Percentiles rank a stretch among this genome's conserved stretches.
These are phyloP conservation scores for Cutaneotrichosporon cutaneum DNA, from an alignment of 1,284 basidiomycete genomes.

Conservation along the genomic window DNA sequence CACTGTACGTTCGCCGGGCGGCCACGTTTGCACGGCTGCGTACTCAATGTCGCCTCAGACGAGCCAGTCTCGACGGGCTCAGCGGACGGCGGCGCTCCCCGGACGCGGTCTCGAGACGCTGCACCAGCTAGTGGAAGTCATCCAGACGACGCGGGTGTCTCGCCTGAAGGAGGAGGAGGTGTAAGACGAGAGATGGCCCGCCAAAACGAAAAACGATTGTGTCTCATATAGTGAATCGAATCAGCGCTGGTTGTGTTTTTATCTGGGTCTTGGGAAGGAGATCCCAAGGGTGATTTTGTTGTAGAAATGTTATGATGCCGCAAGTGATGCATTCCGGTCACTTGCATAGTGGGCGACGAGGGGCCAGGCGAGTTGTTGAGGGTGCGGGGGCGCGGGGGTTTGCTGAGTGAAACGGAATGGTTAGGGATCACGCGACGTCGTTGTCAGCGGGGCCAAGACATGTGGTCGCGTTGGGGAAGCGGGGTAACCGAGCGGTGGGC, in stretches of 20 bases:
- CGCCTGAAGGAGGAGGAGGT: conserved; percentile 5
- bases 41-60: conserved; percentile 16
- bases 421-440: too few relatives aligned
- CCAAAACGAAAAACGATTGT: not conserved
- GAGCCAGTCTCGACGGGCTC: conserved; percentile 17
- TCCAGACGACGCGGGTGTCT: not conserved
- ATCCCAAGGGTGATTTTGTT: not conserved
- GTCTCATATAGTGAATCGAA: not conserved
- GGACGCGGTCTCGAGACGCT: conserved; percentile 14
- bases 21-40: conserved; percentile 1
- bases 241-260: conserved; percentile 6
- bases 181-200: not conserved
- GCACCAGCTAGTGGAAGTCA: conserved; percentile 10
- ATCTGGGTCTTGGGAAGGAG: not conserved
- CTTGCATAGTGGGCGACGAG: not conserved
- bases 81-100: conserved; percentile 11
- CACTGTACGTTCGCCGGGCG: conserved; percentile 10
- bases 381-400: too few relatives aligned
- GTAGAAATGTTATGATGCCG: conserved; percentile 6
- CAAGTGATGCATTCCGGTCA: conserved; percentile 4
- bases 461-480: too few relatives aligned
- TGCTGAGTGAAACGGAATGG: too few relatives aligned
- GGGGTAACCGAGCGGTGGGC: too few relatives aligned
- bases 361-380: too few relatives aligned
- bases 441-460: too few relatives aligned